A percentile compares a stretch with the other conserved stretches of the same genome.
Conservation (phyloP, 2,329 filamentous ascomycete genomes). For the Clarireedia hainanense region DNA sequence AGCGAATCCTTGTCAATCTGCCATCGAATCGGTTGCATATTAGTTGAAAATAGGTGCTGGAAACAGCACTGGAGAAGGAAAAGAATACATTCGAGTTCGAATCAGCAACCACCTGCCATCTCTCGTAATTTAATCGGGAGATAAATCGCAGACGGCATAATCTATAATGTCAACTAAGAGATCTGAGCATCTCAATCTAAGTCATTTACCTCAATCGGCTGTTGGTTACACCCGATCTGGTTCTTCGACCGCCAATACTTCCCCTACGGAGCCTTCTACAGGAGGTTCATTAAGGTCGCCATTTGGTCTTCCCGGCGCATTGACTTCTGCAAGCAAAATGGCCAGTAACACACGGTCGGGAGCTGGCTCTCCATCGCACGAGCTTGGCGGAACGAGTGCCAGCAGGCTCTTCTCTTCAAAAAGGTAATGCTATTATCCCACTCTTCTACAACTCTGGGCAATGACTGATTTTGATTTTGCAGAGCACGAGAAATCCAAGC, state of each 20-base stretch:
- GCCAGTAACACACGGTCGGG: slow-evolving; percentile 62
- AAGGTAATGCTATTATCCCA: slow-evolving; percentile 49
- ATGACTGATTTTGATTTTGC: slow-evolving; percentile 12
- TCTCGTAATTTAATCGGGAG: slow-evolving; percentile 25
- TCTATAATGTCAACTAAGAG: slow-evolving; percentile 90
- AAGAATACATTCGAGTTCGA: slow-evolving; percentile 21
- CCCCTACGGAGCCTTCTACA: slow-evolving; percentile 66
- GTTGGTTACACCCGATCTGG: slow-evolving; percentile 42
- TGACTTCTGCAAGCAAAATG: slow-evolving; percentile 53
- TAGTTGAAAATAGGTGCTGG: slow-evolving; percentile 10
- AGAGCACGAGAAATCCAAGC: slow-evolving; percentile 96
- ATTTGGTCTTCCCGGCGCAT: slow-evolving; percentile 58
- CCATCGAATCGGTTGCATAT: not conserved
- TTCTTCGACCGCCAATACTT: slow-evolving; percentile 73
- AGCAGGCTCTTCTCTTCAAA: slow-evolving; percentile 83
- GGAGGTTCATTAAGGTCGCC: slow-evolving; percentile 59
- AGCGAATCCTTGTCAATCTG: not conserved
- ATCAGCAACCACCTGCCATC: slow-evolving; percentile 19
- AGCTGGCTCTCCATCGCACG: slow-evolving; percentile 93
- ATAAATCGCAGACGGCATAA: slow-evolving; percentile 38
- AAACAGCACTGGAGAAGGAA: not conserved
- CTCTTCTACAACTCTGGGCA: not conserved
- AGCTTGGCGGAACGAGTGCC: slow-evolving; percentile 48
- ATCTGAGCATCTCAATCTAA: slow-evolving; percentile 79
- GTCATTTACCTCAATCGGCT: slow-evolving; percentile 54